Evolutionary conservation across 2,329 filamentous ascomycete genomes (phyloP).

Genomic region (Colletotrichum plurivorum): DNA sequence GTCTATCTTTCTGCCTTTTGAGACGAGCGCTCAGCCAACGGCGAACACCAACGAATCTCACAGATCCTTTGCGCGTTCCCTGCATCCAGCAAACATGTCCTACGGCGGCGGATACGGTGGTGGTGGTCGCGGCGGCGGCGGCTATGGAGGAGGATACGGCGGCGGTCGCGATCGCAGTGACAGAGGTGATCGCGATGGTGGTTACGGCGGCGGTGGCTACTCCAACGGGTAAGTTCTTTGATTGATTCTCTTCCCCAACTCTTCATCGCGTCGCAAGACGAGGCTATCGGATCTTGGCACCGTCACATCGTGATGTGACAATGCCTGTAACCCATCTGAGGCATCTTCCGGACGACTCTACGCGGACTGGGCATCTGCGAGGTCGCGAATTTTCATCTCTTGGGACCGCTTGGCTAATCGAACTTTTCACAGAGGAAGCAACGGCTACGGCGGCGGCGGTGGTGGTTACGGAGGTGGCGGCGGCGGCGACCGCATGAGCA

Average conservation of each 20-base stretch:
- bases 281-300: slow-evolving; percentile 23
- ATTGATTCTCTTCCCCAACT: slow-evolving; percentile 46
- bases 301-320: slow-evolving; percentile 1
- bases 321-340: neutral
- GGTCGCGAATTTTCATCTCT: slow-evolving; percentile 26
- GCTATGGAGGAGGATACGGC: slow-evolving; percentile 47
- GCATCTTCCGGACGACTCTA: neutral
- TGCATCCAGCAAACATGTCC: slow-evolving; percentile 56
- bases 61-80: slow-evolving; percentile 19
- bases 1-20: slow-evolving; percentile 29
- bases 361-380: neutral
- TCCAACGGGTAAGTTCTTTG: slow-evolving; percentile 54
- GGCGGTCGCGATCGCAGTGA: slow-evolving; percentile 48
- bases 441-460: slow-evolving; percentile 61
- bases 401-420: slow-evolving; percentile 52
- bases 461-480: slow-evolving; percentile 64
- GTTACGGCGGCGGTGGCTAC: slow-evolving; percentile 56
- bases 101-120: slow-evolving; percentile 57
- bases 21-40: slow-evolving; percentile 26
- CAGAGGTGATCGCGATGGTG: slow-evolving; percentile 47
- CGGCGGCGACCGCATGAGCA: slow-evolving; percentile 94
- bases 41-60: slow-evolving; percentile 7
- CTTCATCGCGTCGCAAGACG: slow-evolving; percentile 46
- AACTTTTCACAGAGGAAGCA: slow-evolving; percentile 59
- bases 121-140: slow-evolving; percentile 47